Base-by-base conservation (phyloP, 2,329 filamentous ascomycete genomes). In the Simplicillium sp. region DNA sequence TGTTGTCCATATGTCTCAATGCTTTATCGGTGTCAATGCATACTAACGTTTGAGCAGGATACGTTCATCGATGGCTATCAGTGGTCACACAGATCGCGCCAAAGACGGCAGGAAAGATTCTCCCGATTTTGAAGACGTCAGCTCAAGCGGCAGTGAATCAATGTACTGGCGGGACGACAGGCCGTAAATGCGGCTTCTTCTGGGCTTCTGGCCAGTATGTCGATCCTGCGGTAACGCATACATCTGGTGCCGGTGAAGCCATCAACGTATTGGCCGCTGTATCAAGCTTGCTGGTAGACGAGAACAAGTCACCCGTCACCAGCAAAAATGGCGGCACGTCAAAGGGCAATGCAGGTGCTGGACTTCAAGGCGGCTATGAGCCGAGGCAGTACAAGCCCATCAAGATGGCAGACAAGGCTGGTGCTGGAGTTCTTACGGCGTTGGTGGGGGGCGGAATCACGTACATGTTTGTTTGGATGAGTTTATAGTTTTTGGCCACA, bases 241-340 rank as follows among this genome's bases (percentile, higher is more conserved):
- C 3, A 73, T 75, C 34, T 71, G 76, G 40, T 75, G 77, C 11
- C 73, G 81, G 55, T 65, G 75, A 50, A 77, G 15, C 31, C 12
- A 33, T 82, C 66, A 71, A 70, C 39, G 75, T 71, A 0, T 58
- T 80, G 11, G 68, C 70, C 18, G 68, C 77, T 4, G 68, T 80
- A 12, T 69, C 70, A 4, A 68, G 68, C 1, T 68, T 72, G 3
- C 58, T 80, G 33, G 64, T 75, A 37, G 54, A 58, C 25, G 47
- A 55, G 4, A 60, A 61, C 3, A 55, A 61, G 14, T 68, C 70
- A 0, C 56, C 67, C 11, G 72, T 71, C 0, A 65, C 64, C 2
- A 46, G 54, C 6, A 65, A 62, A 1, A 76, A 75, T 37, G 77
- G 77, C 40, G 77, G 65, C 1, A 69, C 66, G 33, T 50, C 54